Percentiles rank a stretch among this genome's conserved stretches.
These are phyloP conservation scores for Aspergillus pseudoviridinutans DNA, from an alignment of 2,329 filamentous ascomycete genomes.

Conservation along the genomic window DNA sequence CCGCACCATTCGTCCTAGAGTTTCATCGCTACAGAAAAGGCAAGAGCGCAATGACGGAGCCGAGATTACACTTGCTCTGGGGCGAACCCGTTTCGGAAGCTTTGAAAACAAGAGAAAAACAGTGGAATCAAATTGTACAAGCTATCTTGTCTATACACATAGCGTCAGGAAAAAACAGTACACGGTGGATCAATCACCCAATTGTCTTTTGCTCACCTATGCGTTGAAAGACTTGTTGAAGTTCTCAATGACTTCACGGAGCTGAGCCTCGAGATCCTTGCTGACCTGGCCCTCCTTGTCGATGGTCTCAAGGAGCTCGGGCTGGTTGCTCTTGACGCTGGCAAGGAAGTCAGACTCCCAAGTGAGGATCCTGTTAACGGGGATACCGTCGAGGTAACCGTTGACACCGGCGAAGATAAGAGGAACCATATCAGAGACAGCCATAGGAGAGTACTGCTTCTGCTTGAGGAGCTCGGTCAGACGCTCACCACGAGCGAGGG, in stretches of 20 bases:
- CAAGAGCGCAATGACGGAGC: slow-evolving; percentile 13
- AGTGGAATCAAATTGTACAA: slow-evolving; percentile 45
- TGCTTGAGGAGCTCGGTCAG: slow-evolving; percentile 98
- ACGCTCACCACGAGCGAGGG: slow-evolving; percentile 95
- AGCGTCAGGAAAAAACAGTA: slow-evolving; percentile 38
- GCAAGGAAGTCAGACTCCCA: slow-evolving; percentile 95
- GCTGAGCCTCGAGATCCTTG: slow-evolving; percentile 71
- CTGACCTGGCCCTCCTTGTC: slow-evolving; percentile 93
- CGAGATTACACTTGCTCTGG: slow-evolving; percentile 12
- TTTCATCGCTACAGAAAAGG: slow-evolving; percentile 27
- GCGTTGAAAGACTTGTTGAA: slow-evolving; percentile 91
- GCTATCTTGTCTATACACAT: slow-evolving; percentile 44
- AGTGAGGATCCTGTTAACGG: slow-evolving; percentile 82
- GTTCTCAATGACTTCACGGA: slow-evolving; percentile 65
- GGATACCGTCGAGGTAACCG: slow-evolving; percentile 83
- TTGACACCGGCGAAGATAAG: slow-evolving; percentile 99
- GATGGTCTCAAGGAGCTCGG: slow-evolving; percentile 76
- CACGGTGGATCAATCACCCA: slow-evolving; percentile 30
- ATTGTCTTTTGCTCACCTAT: slow-evolving; percentile 37
- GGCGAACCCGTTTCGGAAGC: slow-evolving; percentile 15
- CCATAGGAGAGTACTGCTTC: slow-evolving; percentile 99
- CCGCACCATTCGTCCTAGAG: slow-evolving; percentile 19
- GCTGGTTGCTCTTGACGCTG: slow-evolving; percentile 87
- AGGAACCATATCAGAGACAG: slow-evolving; percentile 99
- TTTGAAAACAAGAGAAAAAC: slow-evolving; percentile 33